phyloP scores from a whole-genome alignment of 176 grass and related monocot species.

The Poa annua region DNA sequence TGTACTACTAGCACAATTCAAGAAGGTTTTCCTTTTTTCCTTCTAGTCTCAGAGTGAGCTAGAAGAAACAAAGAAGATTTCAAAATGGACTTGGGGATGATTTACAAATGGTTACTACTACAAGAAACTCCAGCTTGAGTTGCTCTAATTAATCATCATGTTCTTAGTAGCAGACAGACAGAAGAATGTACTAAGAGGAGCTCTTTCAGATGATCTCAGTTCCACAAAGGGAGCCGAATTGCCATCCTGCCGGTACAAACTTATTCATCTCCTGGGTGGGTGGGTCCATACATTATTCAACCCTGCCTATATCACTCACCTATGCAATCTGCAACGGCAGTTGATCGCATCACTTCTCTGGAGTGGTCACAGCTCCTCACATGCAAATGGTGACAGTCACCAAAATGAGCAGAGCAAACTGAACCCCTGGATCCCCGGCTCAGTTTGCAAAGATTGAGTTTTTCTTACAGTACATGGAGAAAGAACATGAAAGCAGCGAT shows the following conservation, averaged over 20 bases:
- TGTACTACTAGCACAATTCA: conserved; percentile 32
- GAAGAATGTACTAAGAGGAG: conserved; percentile 1
- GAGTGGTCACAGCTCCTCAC: conserved; percentile 21
- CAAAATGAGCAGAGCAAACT: conserved; percentile 24
- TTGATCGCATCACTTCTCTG: conserved; percentile 45
- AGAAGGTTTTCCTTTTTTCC: background rate
- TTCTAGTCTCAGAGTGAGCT: background rate
- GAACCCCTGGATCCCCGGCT: conserved; percentile 15
- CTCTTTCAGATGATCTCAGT: conserved; percentile 4
- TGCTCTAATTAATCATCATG: conserved; percentile 38
- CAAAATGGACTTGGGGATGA: background rate
- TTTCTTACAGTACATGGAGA: background rate
- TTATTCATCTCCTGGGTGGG: conserved; percentile 37
- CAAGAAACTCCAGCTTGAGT: conserved; percentile 41
- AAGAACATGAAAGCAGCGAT: background rate
- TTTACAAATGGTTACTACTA: conserved; percentile 48
- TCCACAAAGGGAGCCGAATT: conserved; percentile 25
- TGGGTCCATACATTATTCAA: conserved; percentile 37
- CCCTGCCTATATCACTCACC: conserved; percentile 30
- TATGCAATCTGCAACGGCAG: conserved; percentile 35
- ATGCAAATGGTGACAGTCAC: conserved; percentile 26
- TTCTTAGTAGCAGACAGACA: background rate
- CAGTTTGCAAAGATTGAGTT: conserved; percentile 1
- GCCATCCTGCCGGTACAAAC: background rate
- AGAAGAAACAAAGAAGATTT: conserved; percentile 29